Conservation (phyloP, 2,329 filamentous ascomycete species). For the Aspergillus sp. region DNA sequence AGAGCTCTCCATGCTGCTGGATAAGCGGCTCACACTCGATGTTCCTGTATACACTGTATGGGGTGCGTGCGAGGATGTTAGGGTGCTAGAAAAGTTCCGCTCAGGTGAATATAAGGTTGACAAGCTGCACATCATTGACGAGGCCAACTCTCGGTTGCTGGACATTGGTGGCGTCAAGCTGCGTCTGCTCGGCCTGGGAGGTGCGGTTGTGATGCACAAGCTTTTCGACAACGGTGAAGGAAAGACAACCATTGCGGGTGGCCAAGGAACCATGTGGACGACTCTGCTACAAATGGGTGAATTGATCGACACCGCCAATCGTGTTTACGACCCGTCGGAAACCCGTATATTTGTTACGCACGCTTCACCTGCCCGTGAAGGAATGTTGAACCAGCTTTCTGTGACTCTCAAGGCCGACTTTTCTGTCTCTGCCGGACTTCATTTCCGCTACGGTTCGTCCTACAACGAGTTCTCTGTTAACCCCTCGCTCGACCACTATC, state of each 20-base stretch:
- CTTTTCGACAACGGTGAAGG: slow-evolving; percentile 98
- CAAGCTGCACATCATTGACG: slow-evolving; percentile 97
- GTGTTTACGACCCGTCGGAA: slow-evolving; percentile 97
- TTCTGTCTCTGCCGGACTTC: slow-evolving; percentile 92
- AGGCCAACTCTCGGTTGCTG: slow-evolving; percentile 91
- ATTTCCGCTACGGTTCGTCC: slow-evolving; percentile 98
- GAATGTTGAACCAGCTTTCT: slow-evolving; percentile 94
- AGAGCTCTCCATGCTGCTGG: slow-evolving; percentile 84
- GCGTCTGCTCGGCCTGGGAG: slow-evolving; percentile 86
- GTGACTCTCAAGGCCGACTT: slow-evolving; percentile 98
- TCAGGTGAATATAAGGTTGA: slow-evolving; percentile 97
- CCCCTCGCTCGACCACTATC: slow-evolving; percentile 95
- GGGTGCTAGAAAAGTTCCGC: slow-evolving; percentile 94
- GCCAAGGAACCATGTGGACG: slow-evolving; percentile 99
- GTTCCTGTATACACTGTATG: slow-evolving; percentile 98
- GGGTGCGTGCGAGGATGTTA: slow-evolving; percentile 98
- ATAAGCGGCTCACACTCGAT: slow-evolving; percentile 84
- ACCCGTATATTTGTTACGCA: slow-evolving; percentile 96
- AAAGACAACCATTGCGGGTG: slow-evolving; percentile 94
- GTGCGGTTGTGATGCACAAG: slow-evolving; percentile 99
- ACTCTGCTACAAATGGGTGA: slow-evolving; percentile 97
- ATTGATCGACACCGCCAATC: slow-evolving; percentile 94
- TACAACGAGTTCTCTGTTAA: slow-evolving; percentile 99
- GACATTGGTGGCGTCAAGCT: slow-evolving; percentile 96
- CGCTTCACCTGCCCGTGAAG: slow-evolving; percentile 92